Base-by-base conservation (phyloP, 768 basidiomycete genomes). In the Dictyophora rubrovolvata region DNA sequence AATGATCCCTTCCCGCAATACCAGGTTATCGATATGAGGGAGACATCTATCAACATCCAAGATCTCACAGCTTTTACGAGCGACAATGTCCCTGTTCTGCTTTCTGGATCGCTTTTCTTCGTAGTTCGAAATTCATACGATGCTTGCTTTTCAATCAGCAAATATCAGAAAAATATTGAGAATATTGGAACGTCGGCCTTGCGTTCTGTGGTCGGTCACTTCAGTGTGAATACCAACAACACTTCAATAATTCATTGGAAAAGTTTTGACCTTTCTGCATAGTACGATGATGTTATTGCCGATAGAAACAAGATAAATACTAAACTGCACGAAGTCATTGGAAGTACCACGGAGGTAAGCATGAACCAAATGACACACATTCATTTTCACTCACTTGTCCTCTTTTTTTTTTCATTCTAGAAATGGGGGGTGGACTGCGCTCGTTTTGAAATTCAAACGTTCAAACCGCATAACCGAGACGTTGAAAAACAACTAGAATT, bases 401-500 rank as follows among this genome's bases (percentile, higher is more conserved):
- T 7, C 28, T 2, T 7, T 28, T n/a, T n/a, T n/a, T n/a, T n/a
- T n/a, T n/a, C n/a, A 22, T 37, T 1, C 22, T 55, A 78, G 76
- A 76, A 72, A 60, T 82, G 81, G 81, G 81, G 81, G 37, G 79
- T 82, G 6, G 76, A 79, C 56, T 81, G 81, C 58, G 79, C 80
- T 7, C 69, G 79, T 60, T 82, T 81, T 63, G 81, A 82, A 63
- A 72, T 81, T n/a, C 81, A 82, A 63, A 75, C 75, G 0, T 82
- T 82, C 74, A 76, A 81, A 61, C 81, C 81, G 1, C 77, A 77
- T 3, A 82, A 82, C 56, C 74, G 79, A n/a, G 79, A 81, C 63
- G 79, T 82, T 21, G 81, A 82, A 71, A 77, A 78, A 52, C 80
- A 82, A 75, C 73, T 82, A 1, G 80, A 82, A 61, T 72, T 82